A percentile compares a stretch with the other conserved stretches of the same genome.
These are phyloP conservation scores for Fusarium vanettenii DNA, from an alignment of 2,329 filamentous ascomycete genomes.

Conservation along the genomic window DNA sequence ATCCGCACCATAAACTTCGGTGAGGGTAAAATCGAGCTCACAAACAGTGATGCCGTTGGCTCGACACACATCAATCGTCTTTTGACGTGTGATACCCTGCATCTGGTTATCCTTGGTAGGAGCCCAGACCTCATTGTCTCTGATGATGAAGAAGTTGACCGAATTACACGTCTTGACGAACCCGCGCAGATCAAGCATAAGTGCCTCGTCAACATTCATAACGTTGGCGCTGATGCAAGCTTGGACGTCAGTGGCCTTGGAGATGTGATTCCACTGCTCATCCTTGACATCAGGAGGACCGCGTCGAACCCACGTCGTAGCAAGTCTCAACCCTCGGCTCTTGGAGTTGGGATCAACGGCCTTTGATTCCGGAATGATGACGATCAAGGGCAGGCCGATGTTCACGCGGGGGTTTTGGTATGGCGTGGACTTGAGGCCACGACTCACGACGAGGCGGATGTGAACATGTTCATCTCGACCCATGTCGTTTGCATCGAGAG, in stretches of 20 bases:
- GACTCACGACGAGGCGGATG: neutral
- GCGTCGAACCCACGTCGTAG: constrained; percentile 34
- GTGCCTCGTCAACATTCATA: constrained; percentile 46
- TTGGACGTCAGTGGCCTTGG: constrained; percentile 47
- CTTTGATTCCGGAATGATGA: neutral
- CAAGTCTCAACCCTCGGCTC: neutral
- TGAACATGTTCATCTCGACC: neutral
- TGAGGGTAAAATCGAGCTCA: neutral
- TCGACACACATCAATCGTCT: neutral
- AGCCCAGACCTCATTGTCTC: neutral
- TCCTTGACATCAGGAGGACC: constrained; percentile 47
- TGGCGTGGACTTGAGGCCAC: neutral
- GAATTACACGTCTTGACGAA: neutral
- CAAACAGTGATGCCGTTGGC: neutral
- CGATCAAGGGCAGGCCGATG: neutral
- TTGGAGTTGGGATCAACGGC: neutral
- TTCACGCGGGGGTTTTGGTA: neutral
- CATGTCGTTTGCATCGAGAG: neutral
- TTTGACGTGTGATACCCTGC: neutral
- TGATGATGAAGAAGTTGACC: neutral
- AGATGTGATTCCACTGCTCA: constrained; percentile 48
- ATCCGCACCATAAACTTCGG: neutral
- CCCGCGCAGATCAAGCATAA: constrained; percentile 17
- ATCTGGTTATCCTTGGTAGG: neutral
- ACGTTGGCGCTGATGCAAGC: constrained; percentile 45